These are phyloP conservation scores for Tritrichomonas musculus DNA, from an alignment of 208 protist species.

Conservation along the genomic window DNA sequence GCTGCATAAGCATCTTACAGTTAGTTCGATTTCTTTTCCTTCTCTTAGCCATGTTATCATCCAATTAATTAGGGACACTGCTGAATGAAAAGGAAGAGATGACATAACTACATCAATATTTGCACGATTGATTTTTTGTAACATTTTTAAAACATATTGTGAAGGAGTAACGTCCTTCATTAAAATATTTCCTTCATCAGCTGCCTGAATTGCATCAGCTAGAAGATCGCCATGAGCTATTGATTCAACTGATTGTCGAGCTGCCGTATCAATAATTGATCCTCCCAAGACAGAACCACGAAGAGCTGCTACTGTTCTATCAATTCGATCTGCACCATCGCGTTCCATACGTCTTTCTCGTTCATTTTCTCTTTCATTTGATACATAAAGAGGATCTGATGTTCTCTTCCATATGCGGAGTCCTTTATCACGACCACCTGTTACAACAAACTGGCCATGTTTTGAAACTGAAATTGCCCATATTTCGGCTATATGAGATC, in stretches of 20 bases:
- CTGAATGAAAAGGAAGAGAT: not conserved
- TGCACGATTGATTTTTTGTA: not conserved
- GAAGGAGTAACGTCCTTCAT: not conserved
- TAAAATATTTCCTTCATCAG: not conserved
- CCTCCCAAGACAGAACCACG: not conserved
- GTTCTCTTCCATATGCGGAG: constrained; percentile 65
- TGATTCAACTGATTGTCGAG: not conserved
- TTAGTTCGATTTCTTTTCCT: not conserved
- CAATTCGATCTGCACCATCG: not conserved
- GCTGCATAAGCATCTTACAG: not conserved
- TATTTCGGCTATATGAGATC: constrained; percentile 61
- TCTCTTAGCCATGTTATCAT: not conserved
- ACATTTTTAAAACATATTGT: not conserved
- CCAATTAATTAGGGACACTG: not conserved
- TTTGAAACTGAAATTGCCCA: constrained; percentile 54
- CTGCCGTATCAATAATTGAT: not conserved
- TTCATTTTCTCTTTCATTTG: not conserved
- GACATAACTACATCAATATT: not conserved
- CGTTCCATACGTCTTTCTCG: not conserved
- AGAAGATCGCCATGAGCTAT: not conserved
- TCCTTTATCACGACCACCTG: constrained; percentile 58
- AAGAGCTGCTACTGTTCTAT: not conserved
- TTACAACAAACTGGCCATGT: constrained; percentile 46
- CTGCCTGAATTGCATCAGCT: not conserved
- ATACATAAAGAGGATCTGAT: constrained; percentile 51